phyloP scores from a whole-genome alignment of 129 eudicot species.

The Kitagawia praeruptora region DNA sequence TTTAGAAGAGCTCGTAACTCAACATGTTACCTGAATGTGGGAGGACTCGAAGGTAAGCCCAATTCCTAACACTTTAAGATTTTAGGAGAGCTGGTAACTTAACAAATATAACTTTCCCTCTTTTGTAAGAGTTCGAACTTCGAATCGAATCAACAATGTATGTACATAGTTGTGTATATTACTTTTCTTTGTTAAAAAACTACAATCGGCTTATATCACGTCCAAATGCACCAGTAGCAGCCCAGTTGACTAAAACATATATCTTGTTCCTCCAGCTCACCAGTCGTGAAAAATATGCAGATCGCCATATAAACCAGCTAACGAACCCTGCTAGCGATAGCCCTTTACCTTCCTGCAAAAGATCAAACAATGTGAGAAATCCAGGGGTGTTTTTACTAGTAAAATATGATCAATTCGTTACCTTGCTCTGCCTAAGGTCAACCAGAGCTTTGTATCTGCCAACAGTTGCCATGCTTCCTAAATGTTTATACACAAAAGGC shows the following conservation, averaged over 20 bases:
- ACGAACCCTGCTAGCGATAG: slow-evolving; percentile 71
- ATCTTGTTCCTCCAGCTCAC: slow-evolving; percentile 97
- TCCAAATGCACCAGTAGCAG: slow-evolving; percentile 77
- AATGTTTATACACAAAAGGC: slow-evolving; percentile 74
- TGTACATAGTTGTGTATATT: neutral
- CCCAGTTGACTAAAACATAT: slow-evolving; percentile 85
- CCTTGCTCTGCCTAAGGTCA: slow-evolving; percentile 98
- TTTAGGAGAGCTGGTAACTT: too few species aligned
- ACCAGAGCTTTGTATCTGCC: slow-evolving; percentile 97
- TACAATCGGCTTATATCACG: slow-evolving; percentile 91
- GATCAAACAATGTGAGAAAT: neutral
- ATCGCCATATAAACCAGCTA: slow-evolving; percentile 96
- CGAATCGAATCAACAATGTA: neutral
- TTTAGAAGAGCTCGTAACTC: too few species aligned
- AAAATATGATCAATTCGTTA: slow-evolving; percentile 8
- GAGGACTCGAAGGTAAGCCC: too few species aligned
- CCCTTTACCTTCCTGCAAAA: slow-evolving; percentile 73
- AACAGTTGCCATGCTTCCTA: slow-evolving; percentile 95
- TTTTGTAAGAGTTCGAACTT: neutral
- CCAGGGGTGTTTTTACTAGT: neutral
- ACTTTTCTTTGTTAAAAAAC: neutral
- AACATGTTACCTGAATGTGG: too few species aligned
- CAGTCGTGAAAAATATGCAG: slow-evolving; percentile 92
- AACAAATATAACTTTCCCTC: neutral
- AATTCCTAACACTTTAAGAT: too few species aligned